Evolutionary conservation across 176 grass and related monocot genomes (phyloP).

Genomic region (Poa annua): DNA sequence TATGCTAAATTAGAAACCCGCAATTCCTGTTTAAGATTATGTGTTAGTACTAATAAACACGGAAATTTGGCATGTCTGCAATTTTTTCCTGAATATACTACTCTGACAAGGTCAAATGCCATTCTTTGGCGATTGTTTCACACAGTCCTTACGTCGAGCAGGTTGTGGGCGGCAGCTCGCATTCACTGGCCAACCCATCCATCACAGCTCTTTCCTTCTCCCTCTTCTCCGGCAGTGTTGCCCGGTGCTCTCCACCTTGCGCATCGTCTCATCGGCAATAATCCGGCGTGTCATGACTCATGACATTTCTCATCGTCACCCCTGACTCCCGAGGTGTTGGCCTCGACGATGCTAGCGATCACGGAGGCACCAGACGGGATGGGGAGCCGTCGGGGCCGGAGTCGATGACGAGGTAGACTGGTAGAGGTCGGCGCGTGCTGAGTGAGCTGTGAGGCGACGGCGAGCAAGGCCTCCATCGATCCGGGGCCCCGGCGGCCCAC

Average conservation of each 20-base stretch:
- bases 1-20: background rate
- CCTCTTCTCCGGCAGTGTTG: background rate
- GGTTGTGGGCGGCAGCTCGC: background rate
- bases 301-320: background rate
- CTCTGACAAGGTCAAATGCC: background rate
- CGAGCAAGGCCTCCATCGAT: background rate
- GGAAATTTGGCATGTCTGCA: background rate
- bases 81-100: background rate
- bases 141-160: background rate
- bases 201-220: slow-evolving; percentile 1
- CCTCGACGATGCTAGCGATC: background rate
- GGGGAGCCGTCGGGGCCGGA: background rate
- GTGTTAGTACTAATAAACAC: background rate
- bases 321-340: background rate
- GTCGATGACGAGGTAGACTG: background rate
- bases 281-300: background rate
- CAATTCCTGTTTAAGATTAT: background rate
- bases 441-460: background rate
- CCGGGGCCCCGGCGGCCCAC: background rate
- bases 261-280: background rate
- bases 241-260: background rate
- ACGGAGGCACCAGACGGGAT: background rate
- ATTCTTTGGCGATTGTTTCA: background rate
- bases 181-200: background rate
- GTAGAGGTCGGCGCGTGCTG: background rate